Evolutionary conservation across 805 yeast species (phyloP).

Genomic region (Metschnikowia koreensis): DNA sequence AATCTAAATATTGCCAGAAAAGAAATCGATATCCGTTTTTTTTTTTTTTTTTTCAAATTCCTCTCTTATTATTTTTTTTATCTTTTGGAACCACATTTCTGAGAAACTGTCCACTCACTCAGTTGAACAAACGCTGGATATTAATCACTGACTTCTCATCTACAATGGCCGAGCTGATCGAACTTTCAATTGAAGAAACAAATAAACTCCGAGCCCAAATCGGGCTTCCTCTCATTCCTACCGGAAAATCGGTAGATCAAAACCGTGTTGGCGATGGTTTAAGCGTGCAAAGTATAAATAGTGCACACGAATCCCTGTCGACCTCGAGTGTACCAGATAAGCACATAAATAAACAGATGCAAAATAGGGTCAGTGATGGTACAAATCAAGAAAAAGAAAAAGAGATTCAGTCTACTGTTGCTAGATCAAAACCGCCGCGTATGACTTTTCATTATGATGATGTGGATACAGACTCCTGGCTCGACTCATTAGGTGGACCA

Average conservation of each 20-base stretch:
- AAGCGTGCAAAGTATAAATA: neutral
- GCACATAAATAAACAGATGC: neutral
- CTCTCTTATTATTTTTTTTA: too few relatives aligned
- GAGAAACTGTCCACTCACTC: too few relatives aligned
- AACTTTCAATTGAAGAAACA: conserved; percentile 51
- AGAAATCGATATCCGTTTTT: too few relatives aligned
- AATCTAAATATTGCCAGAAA: too few relatives aligned
- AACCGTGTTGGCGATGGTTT: neutral
- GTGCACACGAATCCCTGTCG: neutral
- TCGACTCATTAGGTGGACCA: conserved; percentile 18
- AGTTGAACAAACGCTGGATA: too few relatives aligned
- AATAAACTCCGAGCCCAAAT: conserved; percentile 49
- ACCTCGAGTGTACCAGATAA: neutral
- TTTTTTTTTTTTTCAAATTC: too few relatives aligned
- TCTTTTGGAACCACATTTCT: too few relatives aligned
- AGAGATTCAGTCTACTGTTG: conserved; percentile 4
- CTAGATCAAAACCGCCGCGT: conserved; percentile 16
- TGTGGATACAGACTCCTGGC: conserved; percentile 14
- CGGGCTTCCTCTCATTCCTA: conserved; percentile 53
- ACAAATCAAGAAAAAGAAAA: neutral
- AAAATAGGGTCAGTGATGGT: neutral
- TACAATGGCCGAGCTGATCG: conserved; percentile 16
- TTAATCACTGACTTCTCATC: too few relatives aligned
- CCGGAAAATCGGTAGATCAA: neutral
- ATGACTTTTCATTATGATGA: conserved; percentile 12